Percentiles rank a stretch among this genome's conserved stretches.
phyloP scores from a whole-genome alignment of 768 basidiomycete genomes.

The Suillus placidus region DNA sequence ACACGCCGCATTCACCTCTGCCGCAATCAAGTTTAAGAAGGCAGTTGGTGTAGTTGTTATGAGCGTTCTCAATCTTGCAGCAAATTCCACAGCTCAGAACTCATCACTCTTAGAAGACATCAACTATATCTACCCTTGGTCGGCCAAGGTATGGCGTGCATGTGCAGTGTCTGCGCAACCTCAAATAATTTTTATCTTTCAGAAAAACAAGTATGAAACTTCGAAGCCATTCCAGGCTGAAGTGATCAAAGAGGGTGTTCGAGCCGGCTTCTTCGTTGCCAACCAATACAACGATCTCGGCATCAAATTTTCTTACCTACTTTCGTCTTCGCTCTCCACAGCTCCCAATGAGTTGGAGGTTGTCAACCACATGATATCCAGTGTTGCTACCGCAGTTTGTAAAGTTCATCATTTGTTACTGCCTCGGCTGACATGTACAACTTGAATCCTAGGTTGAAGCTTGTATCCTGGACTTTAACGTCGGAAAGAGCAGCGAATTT shows the following conservation, averaged over 20 bases:
- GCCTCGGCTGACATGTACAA: neutral
- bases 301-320: neutral
- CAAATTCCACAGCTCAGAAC: neutral
- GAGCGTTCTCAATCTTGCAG: neutral
- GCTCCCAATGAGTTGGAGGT: neutral
- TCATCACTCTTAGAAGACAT: neutral
- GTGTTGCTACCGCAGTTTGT: conserved; percentile 1
- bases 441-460: neutral
- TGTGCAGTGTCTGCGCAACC: neutral
- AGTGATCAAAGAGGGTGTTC: conserved; percentile 1
- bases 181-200: neutral
- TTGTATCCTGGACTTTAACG: neutral
- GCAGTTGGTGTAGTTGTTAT: neutral
- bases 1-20: neutral
- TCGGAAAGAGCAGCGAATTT: neutral
- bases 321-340: neutral
- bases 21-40: neutral
- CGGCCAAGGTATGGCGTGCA: neutral
- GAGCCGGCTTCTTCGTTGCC: neutral
- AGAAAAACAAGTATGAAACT: neutral
- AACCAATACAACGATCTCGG: conserved; percentile 2
- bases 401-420: neutral
- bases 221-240: conserved; percentile 5
- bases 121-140: conserved; percentile 7
- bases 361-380: neutral